phyloP scores from a whole-genome alignment of 805 yeast genomes.

The Candida argentea region DNA sequence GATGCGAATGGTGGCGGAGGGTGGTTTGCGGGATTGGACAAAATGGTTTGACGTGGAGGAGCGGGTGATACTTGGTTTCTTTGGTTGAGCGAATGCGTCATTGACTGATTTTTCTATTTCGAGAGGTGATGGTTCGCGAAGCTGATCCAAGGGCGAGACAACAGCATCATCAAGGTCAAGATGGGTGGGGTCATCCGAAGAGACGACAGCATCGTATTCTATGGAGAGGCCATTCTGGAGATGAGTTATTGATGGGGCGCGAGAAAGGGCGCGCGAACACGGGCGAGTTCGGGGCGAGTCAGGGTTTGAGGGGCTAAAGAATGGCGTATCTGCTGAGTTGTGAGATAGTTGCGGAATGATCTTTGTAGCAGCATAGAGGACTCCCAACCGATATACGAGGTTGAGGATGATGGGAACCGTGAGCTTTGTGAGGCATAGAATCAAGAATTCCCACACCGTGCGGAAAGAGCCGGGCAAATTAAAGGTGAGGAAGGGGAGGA shows the following conservation, averaged over 20 bases:
- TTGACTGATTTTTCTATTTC: slow-evolving; percentile 6
- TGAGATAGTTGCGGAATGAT: slow-evolving; percentile 72
- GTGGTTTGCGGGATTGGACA: too few species aligned
- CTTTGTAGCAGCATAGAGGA: slow-evolving; percentile 86
- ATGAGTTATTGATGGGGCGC: slow-evolving; percentile 1
- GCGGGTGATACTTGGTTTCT: too few species aligned
- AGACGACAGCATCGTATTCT: background rate
- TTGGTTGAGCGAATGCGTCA: too few species aligned
- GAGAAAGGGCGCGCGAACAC: slow-evolving; percentile 9
- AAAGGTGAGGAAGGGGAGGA: slow-evolving; percentile 38
- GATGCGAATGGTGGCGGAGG: slow-evolving; percentile 37
- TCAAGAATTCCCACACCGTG: slow-evolving; percentile 44
- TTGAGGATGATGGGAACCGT: slow-evolving; percentile 77
- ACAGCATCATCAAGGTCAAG: background rate
- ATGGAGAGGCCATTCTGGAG: too few species aligned
- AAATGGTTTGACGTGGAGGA: slow-evolving; percentile 8
- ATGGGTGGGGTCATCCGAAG: background rate
- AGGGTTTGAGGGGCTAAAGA: slow-evolving; percentile 6
- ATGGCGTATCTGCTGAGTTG: slow-evolving; percentile 27
- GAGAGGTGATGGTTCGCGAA: background rate
- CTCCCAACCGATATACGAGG: slow-evolving; percentile 75
- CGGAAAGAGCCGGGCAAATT: slow-evolving; percentile 44
- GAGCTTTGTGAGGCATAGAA: slow-evolving; percentile 46
- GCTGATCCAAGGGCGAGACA: background rate
- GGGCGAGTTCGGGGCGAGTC: slow-evolving; percentile 19